Conservation (phyloP, 495 filamentous ascomycete genomes). For the Hypoxylon lienhwacheense region DNA sequence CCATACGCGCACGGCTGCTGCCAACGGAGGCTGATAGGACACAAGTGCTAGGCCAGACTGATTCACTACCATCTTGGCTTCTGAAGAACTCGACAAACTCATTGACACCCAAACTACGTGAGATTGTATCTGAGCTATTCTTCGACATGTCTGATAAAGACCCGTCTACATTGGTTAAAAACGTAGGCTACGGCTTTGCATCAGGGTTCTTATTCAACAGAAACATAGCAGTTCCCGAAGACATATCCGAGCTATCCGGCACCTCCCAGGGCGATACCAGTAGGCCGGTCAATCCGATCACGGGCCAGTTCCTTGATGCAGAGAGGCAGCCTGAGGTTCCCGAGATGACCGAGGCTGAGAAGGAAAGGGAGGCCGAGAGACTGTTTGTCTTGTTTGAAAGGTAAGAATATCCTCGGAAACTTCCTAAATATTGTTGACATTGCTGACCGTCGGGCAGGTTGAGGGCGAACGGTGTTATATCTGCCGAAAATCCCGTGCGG, state of each 20-base stretch:
- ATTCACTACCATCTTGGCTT: constrained; percentile 74
- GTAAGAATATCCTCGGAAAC: constrained; percentile 45
- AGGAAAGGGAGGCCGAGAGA: constrained; percentile 87
- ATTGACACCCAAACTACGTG: constrained; percentile 66
- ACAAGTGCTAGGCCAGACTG: constrained; percentile 72
- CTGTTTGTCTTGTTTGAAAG: constrained; percentile 95
- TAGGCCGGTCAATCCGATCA: constrained; percentile 75
- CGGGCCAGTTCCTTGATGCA: constrained; percentile 77
- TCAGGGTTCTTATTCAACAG: constrained; percentile 85
- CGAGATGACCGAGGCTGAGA: constrained; percentile 89
- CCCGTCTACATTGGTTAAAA: constrained; percentile 69
- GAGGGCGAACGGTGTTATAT: constrained; percentile 78
- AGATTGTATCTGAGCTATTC: constrained; percentile 74
- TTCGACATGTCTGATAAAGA: constrained; percentile 85
- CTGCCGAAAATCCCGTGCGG: constrained; percentile 82
- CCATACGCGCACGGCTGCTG: constrained; percentile 69
- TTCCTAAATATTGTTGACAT: neutral
- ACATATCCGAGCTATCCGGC: constrained; percentile 60
- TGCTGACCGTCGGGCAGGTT: constrained; percentile 55
- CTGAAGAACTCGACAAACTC: constrained; percentile 79
- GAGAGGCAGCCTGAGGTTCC: constrained; percentile 61
- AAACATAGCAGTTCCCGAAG: constrained; percentile 73
- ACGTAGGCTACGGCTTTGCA: constrained; percentile 90
- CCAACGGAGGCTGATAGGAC: constrained; percentile 80
- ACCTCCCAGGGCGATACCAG: constrained; percentile 29